Base-by-base conservation (phyloP, 1,284 basidiomycete species). In the Pterula multifida region DNA sequence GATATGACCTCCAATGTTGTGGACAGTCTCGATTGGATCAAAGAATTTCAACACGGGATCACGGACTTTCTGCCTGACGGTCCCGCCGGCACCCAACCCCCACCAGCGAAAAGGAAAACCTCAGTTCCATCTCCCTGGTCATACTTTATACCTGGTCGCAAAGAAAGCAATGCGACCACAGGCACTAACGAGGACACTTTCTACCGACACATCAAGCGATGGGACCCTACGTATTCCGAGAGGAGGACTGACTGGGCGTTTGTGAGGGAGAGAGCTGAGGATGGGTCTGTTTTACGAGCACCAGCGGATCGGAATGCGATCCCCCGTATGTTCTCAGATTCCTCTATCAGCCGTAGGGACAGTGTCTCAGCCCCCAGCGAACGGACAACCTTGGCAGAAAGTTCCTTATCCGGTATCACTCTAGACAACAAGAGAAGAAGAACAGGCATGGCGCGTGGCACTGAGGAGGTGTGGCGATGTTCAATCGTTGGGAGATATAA, bases 401-500 rank as follows among this genome's bases (percentile, higher is more conserved):
- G 61, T 51, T 52, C 51, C 4, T 9, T 44, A 56, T 48, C 13
- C 60, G 56, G 46, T 61, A 64, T n/a, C 60, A 60, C 19, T 50
- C 49, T 17, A 60, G 23, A 50, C 60, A 39, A 49, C 53, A 26
- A 35, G 55, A 42, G 65, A 64, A 32, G 44, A 35, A 19, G 60
- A 58, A 49, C 52, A n/a, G 74, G 74, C 12, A 75, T 77, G 68
- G 58, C 62, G 26, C 63, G 76, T 2, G 72, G 75, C 26, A 63
- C 71, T 4, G 75, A 79, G 53, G 85, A 88, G 57, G 65, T 79
- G 51, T 88, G 85, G 84, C 66, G 69, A 50, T 83, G 79, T 57
- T 70, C 73, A n/a, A 66, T 75, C 45, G 71, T 81, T 24, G 85
- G 85, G 24, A 65, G 72, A 50, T 84, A 81, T 63, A 80, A 70